These are phyloP conservation scores for Pseudogymnoascus sp. DNA, from an alignment of 2,329 filamentous ascomycete genomes.

Conservation along the genomic window DNA sequence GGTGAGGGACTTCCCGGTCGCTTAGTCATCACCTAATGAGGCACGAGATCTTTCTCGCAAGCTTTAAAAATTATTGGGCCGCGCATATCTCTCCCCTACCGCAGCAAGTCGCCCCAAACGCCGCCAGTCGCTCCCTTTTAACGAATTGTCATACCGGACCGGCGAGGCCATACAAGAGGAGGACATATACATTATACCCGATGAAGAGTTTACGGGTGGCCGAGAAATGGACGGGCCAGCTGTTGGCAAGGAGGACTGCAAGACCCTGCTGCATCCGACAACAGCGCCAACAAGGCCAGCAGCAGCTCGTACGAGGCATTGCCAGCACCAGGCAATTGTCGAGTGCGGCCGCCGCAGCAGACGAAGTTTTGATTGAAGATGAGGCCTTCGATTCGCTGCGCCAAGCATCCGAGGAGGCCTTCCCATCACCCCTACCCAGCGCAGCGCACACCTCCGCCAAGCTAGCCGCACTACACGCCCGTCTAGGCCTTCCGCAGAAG, in stretches of 20 bases:
- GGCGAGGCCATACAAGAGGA: constrained; percentile 16
- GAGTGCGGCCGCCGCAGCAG: constrained; percentile 8
- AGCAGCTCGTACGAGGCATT: constrained; percentile 21
- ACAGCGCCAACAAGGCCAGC: constrained; percentile 26
- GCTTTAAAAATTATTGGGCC: constrained; percentile 11
- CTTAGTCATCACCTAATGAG: constrained; percentile 14
- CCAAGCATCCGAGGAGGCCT: constrained; percentile 18
- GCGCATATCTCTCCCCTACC: background rate
- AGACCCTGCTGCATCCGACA: constrained; percentile 36
- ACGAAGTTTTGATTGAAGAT: constrained; percentile 25
- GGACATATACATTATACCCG: constrained; percentile 15
- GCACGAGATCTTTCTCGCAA: constrained; percentile 12
- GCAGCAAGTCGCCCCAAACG: background rate
- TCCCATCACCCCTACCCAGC: constrained; percentile 65
- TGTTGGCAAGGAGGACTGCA: constrained; percentile 37
- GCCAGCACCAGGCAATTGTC: constrained; percentile 10
- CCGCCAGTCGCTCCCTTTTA: background rate
- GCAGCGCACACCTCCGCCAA: constrained; percentile 70
- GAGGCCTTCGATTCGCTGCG: constrained; percentile 11
- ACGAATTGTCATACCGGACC: constrained; percentile 12
- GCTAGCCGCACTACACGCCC: constrained; percentile 84
- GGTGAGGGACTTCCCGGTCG: constrained; percentile 15
- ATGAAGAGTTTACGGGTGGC: constrained; percentile 56
- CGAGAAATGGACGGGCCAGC: constrained; percentile 50
- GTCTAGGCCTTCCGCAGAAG: constrained; percentile 71